Conservation (phyloP, 1,284 basidiomycete genomes). For the Meira nashicola region DNA sequence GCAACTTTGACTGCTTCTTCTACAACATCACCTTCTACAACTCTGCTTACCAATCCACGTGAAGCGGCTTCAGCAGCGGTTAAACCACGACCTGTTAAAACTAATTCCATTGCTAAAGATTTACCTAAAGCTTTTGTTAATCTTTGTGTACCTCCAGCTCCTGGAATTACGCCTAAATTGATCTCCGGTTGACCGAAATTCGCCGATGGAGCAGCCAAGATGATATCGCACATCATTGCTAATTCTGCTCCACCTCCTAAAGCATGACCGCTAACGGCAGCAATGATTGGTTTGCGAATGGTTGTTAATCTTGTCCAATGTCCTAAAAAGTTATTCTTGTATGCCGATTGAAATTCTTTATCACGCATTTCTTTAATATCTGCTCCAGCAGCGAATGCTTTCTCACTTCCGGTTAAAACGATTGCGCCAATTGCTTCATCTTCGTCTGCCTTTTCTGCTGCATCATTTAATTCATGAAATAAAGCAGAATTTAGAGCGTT, state of each 20-base stretch:
- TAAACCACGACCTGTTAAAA: constrained; percentile 72
- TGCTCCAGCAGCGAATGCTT: constrained; percentile 86
- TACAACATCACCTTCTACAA: constrained; percentile 72
- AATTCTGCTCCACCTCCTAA: constrained; percentile 96
- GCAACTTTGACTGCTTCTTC: constrained; percentile 83
- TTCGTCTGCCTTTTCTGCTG: constrained; percentile 68
- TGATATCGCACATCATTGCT: constrained; percentile 91
- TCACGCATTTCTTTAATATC: constrained; percentile 92
- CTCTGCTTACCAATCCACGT: constrained; percentile 78
- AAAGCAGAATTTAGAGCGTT: constrained; percentile 61
- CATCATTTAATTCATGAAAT: constrained; percentile 68
- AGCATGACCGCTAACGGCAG: constrained; percentile 91
- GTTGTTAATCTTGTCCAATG: constrained; percentile 75
- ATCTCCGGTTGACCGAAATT: constrained; percentile 96
- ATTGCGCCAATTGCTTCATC: constrained; percentile 62
- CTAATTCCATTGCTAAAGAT: constrained; percentile 90
- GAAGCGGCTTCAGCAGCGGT: constrained; percentile 74
- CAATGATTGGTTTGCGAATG: constrained; percentile 87
- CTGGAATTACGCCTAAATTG: constrained; percentile 92
- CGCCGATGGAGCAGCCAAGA: constrained; percentile 87
- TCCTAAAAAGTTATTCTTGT: constrained; percentile 80
- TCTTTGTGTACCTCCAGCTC: constrained; percentile 75
- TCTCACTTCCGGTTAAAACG: constrained; percentile 87
- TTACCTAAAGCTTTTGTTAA: constrained; percentile 84
- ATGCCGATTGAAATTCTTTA: constrained; percentile 80